Evolutionary conservation across 2,329 filamentous ascomycete genomes (phyloP), one percentile per base, ranked within the genome.

Genomic region (Colletotrichum sp.): DNA sequence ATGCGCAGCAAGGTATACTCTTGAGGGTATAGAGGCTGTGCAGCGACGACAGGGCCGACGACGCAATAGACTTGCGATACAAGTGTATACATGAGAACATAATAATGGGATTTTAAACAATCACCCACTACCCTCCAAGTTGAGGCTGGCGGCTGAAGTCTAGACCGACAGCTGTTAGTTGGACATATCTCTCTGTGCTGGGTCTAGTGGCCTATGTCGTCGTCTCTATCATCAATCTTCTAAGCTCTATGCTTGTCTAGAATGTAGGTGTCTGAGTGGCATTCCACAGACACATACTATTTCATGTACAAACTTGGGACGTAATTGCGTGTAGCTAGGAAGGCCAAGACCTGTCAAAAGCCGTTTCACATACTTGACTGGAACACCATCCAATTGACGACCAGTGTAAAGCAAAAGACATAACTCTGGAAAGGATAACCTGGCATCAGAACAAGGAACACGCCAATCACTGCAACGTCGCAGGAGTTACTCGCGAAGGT

Each of bases 111-210:
- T 21, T 7, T 52, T 52, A 13, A 21, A 13, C n/a, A 52, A 52
- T 52, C 1, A 21, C 2, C 44, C 44, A 13, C n/a, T 52, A 52
- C 10, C n/a, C n/a, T 13, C 44, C 44, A 52, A 52, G 10, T 21
- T 52, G 12, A 21, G 44, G 44, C n/a, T 13, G 44, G 44, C 44
- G n/a, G 44, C n/a, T 52, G 44, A 52, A 52, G 44, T 21, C 44
- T 21, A 52, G 44, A 13, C 44, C 12, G 44, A 52, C 12, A 52
- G n/a, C n/a, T 49, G 1, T n/a, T 7, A 49, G 9, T n/a, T n/a
- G 0, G 39, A 49, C 18, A n/a, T n/a, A 0, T 49, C 39, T 0
- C 0, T 44, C 18, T 44, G 1, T n/a, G 18, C 5, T 49, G 9
- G 18, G 39, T n/a, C 39, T 12, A 49, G 18, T 49, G 18, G 39